phyloP scores from a whole-genome alignment of 1,284 basidiomycete species.

The Wallemia mellicola region DNA sequence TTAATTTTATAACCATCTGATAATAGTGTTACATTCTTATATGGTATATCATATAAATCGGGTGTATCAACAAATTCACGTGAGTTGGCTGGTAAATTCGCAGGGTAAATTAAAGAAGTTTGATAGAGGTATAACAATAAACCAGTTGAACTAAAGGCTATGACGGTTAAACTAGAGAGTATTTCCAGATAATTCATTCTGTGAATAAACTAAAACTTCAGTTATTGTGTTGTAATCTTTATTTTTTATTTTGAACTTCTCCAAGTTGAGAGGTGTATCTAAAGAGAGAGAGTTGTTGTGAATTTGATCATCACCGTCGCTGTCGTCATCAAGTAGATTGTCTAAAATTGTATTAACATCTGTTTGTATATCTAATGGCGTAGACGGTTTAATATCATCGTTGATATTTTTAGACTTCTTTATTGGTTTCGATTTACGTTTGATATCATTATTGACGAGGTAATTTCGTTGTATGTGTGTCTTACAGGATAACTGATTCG shows the following conservation, averaged over 20 bases:
- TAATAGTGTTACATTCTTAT: neutral
- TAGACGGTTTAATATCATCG: neutral
- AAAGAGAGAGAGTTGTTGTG: neutral
- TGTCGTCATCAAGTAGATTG: neutral
- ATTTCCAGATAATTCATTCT: no score
- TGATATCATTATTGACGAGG: no score
- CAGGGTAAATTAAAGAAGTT: neutral
- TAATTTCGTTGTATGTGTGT: neutral
- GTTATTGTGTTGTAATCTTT: no score
- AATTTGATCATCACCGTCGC: neutral
- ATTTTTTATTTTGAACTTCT: no score
- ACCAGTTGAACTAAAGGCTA: neutral
- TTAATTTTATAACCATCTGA: neutral
- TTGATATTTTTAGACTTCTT: neutral
- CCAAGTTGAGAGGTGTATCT: no score
- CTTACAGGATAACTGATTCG: neutral
- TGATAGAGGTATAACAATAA: neutral
- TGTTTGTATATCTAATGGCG: neutral
- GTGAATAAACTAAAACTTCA: no score
- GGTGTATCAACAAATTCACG: neutral
- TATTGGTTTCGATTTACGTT: neutral
- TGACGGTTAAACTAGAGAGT: neutral
- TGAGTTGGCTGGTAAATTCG: neutral
- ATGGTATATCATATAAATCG: neutral
- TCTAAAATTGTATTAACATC: neutral